Base-by-base conservation (phyloP, 768 basidiomycete genomes). In the Trametes coccinea region DNA sequence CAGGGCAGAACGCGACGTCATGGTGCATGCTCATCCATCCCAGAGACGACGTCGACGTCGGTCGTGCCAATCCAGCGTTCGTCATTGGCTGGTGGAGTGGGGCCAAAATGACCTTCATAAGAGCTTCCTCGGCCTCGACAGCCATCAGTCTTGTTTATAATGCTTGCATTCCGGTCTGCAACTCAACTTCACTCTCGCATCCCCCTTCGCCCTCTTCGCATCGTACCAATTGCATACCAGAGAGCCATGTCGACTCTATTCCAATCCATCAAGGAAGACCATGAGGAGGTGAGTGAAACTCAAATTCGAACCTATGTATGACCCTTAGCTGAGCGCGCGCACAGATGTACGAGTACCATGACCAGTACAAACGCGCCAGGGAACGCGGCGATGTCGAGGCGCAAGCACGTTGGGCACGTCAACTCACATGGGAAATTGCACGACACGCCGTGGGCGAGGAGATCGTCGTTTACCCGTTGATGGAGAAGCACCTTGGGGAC, bases 391-490 rank as follows among this genome's bases (percentile, higher is more conserved):
- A 86, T 65, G 56, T 70, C 29, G 80, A 83, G 37, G 78, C 77
- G 0, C 82, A 84, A 68, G 73, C 69, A 2, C 79, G 83, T 7
- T 86, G 84, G 84, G 75, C 82, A 0, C 76, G 76, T 47, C 84
- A 85, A 68, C 73, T 87, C 5, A 77, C 73, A 11, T 87, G 84
- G 85, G 84, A 85, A 71, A 75, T 87, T 43, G 85, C 84, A 1
- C 78, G 84, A 0, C 85, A 87, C 60, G 82, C 85, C 3, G 80
- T 82, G 6, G 84, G 80, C 13, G 86, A 87, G 69, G 86, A 88
- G 69, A 79, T 87, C 41, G 76, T 88, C 40, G 81, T 86, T 0
- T 87, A 87, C 65, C 86, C 85, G 13, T 76, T 85, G 48, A 80
- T 86, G 77, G 84, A 86, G 67, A 75, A 79, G 60, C 75, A 82